These are phyloP conservation scores for Chlamydomonas reinhardtii DNA, from an alignment of 163 green algal species.

Conservation along the genomic window DNA sequence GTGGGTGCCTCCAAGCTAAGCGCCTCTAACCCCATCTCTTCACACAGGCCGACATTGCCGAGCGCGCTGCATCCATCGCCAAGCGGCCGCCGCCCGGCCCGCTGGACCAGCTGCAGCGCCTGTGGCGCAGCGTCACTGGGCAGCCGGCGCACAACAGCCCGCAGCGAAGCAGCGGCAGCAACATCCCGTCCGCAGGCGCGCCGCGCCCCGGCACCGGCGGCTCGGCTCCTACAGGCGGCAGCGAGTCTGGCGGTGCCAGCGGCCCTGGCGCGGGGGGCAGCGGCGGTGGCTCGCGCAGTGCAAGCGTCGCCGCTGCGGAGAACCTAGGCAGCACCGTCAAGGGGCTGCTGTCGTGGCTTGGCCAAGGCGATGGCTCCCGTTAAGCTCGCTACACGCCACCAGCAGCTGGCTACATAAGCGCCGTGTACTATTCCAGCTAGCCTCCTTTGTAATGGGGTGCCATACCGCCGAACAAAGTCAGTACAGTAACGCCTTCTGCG, in stretches of 20 bases:
- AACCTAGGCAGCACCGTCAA: constrained; percentile 6
- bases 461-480: no score
- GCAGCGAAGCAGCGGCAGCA: neutral
- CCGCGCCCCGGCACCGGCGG: neutral
- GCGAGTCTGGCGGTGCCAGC: neutral
- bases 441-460: no score
- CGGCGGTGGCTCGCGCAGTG: neutral
- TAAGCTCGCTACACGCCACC: neutral
- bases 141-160: neutral
- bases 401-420: no score
- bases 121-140: constrained; percentile 19
- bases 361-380: constrained; percentile 23
- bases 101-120: constrained; percentile 38
- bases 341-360: constrained; percentile 34
- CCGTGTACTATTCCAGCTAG: no score
- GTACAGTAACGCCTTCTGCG: no score
- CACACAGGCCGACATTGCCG: constrained; percentile 36
- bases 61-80: constrained; percentile 5
- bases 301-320: neutral
- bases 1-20: no score
- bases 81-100: constrained; percentile 5
- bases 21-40: neutral
- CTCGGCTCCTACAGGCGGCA: neutral
- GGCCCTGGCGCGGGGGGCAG: neutral
- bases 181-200: neutral